Evolutionary conservation across 805 yeast species (phyloP).

Genomic region (Wickerhamiella qilinensis): DNA sequence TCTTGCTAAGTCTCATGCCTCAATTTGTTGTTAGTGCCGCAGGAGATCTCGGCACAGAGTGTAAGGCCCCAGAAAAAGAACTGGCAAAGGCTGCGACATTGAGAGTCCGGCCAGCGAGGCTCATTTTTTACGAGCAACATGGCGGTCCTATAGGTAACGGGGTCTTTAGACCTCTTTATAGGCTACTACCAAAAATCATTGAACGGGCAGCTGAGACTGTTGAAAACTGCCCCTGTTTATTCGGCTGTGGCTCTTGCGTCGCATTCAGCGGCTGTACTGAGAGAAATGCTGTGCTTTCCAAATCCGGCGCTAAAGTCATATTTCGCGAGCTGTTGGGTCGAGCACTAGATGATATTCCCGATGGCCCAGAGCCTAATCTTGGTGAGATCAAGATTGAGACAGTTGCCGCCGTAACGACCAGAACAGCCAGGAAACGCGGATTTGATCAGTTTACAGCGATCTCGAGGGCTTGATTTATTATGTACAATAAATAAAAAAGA

Average conservation of each 20-base stretch:
- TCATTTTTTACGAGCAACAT: conserved; percentile 68
- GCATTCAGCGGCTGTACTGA: conserved; percentile 73
- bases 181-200: conserved; percentile 52
- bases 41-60: conserved; percentile 70
- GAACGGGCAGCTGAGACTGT: conserved; percentile 42
- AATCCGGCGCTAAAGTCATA: conserved; percentile 65
- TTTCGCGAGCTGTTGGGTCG: conserved; percentile 45
- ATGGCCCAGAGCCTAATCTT: conserved; percentile 23
- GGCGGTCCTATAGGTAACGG: conserved; percentile 78
- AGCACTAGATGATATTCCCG: conserved; percentile 27
- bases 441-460: too few relatives aligned
- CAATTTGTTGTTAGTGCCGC: conserved; percentile 50
- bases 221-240: conserved; percentile 40
- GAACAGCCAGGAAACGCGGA: too few relatives aligned
- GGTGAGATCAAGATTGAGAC: neutral
- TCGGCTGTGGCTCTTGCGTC: conserved; percentile 76
- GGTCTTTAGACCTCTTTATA: conserved; percentile 61
- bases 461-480: too few relatives aligned
- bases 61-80: conserved; percentile 96
- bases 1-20: conserved; percentile 65
- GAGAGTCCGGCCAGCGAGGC: conserved; percentile 71
- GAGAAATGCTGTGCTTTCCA: conserved; percentile 65
- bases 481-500: neutral
- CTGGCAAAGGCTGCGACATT: conserved; percentile 59
- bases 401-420: neutral